Base-by-base conservation (phyloP, 495 filamentous ascomycete genomes). In the Lasiosphaeria hispida region DNA sequence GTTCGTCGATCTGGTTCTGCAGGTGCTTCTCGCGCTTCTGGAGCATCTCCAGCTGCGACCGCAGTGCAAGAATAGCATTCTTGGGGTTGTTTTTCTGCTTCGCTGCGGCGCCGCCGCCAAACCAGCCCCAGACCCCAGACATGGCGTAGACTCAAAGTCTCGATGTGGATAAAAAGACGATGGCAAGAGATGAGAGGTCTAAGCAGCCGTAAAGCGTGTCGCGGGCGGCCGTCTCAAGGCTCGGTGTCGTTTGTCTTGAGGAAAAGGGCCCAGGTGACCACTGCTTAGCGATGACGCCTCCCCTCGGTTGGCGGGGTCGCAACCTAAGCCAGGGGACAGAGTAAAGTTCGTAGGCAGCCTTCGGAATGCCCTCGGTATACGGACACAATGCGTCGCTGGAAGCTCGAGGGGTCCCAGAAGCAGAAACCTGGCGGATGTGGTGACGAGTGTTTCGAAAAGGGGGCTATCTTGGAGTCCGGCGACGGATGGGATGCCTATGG, bases 11-110 rank as follows among this genome's bases (percentile, higher is more conserved):
- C 77, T 94, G 92, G 60, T 81, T 86, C 71, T 92, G 88, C 43
- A 97, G 77, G 69, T 97, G 91, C 69, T 82, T 87, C 77, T 99
- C 92, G 43, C 95, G 81, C 83, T 99, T 99, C 75, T 95, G 90
- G 61, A 99, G 82, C 93, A 97, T 96, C 61, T 96, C 92, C 23
- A 97, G 80, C 81, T 96, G 92, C 64, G 85, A 79, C 56, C 94
- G 87, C 63, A 99, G 78, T 60, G 82, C 80, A 42, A 99, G 81
- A 62, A 99, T 99, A 58, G 95, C 94, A 79, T 96, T 91, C 83
- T 99, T 99, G 41, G 94, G 90, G 60, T 86, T 88, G 73, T 97
- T 91, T 76, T 93, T 95, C 72, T 86, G 85, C 82, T 89, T 92
- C 76, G 88, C 85, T 55, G 84, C 85, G 65, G 84, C 83, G 55